Evolutionary conservation across 2,329 filamentous ascomycete species (phyloP).

Genomic region (Sporothrix inflata): DNA sequence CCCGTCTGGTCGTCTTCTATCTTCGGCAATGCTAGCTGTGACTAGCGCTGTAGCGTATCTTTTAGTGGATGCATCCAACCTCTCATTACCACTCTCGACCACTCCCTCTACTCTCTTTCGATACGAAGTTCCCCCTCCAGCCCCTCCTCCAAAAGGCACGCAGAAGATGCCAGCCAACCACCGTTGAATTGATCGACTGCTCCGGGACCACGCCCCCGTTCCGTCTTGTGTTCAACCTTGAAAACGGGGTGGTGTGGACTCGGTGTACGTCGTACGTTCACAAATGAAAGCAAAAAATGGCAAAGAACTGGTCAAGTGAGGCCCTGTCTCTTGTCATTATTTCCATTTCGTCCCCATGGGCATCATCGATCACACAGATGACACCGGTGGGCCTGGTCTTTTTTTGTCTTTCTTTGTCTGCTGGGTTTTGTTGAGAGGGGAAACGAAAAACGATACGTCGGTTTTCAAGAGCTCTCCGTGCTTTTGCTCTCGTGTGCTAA

Average conservation of each 20-base stretch:
- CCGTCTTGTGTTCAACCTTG: neutral
- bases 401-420: neutral
- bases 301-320: neutral
- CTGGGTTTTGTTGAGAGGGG: neutral
- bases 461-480: neutral
- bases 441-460: conserved; percentile 8
- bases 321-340: neutral
- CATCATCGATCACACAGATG: conserved; percentile 13
- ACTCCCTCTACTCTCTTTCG: neutral
- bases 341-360: conserved; percentile 17
- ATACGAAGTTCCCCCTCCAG: neutral
- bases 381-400: neutral
- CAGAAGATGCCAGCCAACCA: conserved; percentile 6
- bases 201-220: neutral
- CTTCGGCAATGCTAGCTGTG: conserved; percentile 14
- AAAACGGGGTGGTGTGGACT: conserved; percentile 5
- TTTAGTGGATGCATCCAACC: conserved; percentile 4
- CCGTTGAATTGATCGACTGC: neutral
- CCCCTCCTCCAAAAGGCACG: neutral
- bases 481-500: neutral
- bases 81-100: neutral
- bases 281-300: neutral
- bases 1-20: neutral
- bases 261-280: neutral
- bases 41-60: neutral